Base-by-base conservation (phyloP, 164 flowering plant species). In the Amborella trichopoda region DNA sequence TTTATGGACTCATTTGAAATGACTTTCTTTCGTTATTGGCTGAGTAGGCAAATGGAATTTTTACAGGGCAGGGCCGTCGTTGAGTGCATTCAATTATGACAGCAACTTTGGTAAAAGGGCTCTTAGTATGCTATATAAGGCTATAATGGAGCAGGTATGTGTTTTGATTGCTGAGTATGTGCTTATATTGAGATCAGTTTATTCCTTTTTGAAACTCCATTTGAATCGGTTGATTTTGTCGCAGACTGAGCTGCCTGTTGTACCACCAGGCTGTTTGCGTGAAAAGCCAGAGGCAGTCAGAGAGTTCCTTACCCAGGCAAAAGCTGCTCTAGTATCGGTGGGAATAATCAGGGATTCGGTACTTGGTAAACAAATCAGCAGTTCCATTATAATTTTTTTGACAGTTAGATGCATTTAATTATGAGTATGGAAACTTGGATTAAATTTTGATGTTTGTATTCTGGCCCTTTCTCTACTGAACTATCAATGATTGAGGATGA, bases 81-180 rank as follows among this genome's bases (percentile, higher is more conserved):
- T 91, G 62, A 83, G 95, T 78, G 91, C 96, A 28, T 91, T 86
- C 51, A 91, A 91, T 64, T 91, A 86, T 74, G 94, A 91, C 49
- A 91, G 94, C 69, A 62, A 66, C 18, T 81, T 76, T 62, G 98
- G 98, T 8, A 91, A 91, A 55, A 83, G 49, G 61, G 94, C 98
- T 28, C 52, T 91, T 60, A 53, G 63, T 76, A 54, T 72, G 73
- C 71, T 91, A 84, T 91, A 91, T 56, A 73, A 59, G 65, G 94
- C 94, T 63, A 77, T 91, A 32, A 68, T 87, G 79, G 93, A 83
- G 54, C 94, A 81, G 98, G 98, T 86, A 51, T 23, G 3, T 16
- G 4, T 37, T 37, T 37, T 12, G 14, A 4, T 37, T 37, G 4
- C 18, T 12, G n/a, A n/a, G n/a, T n/a, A n/a, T n/a, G n/a, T n/a